Evolutionary conservation across 352 stramenopile genomes (phyloP).

Genomic region (Globisporangium canariense): DNA sequence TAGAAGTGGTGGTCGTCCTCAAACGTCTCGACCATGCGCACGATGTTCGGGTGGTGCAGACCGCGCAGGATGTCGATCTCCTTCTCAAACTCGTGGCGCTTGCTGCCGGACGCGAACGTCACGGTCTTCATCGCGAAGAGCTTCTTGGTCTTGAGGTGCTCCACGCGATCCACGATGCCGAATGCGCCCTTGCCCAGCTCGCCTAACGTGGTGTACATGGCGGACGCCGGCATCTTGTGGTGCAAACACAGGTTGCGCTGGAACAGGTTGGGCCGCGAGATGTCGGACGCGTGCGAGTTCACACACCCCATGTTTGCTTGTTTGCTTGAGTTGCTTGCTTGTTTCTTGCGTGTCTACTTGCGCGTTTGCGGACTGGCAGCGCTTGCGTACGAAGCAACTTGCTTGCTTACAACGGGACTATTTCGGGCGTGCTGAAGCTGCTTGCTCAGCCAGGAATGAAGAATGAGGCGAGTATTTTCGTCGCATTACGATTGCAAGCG

Average conservation of each 20-base stretch:
- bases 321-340: background rate
- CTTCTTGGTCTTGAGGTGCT: slow-evolving; percentile 63
- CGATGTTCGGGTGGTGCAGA: slow-evolving; percentile 78
- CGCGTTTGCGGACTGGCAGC: slow-evolving; percentile 1
- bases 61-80: slow-evolving; percentile 77
- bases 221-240: slow-evolving; percentile 46
- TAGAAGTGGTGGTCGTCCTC: slow-evolving; percentile 76
- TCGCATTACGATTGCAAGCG: no score
- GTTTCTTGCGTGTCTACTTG: background rate
- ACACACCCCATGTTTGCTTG: slow-evolving; percentile 56
- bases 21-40: slow-evolving; percentile 78
- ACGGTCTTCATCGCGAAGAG: slow-evolving; percentile 81
- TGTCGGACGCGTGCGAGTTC: slow-evolving; percentile 36
- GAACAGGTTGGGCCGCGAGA: slow-evolving; percentile 62
- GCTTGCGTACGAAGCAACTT: background rate
- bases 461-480: background rate
- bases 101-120: slow-evolving; percentile 52
- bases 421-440: background rate
- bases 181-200: slow-evolving; percentile 73
- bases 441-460: background rate
- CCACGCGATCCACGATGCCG: slow-evolving; percentile 69
- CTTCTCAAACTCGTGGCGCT: slow-evolving; percentile 69
- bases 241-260: slow-evolving; percentile 78
- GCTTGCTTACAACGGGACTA: background rate
- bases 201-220: slow-evolving; percentile 45